phyloP scores from a whole-genome alignment of 2,329 filamentous ascomycete genomes.

The Fusarium kyushuense region DNA sequence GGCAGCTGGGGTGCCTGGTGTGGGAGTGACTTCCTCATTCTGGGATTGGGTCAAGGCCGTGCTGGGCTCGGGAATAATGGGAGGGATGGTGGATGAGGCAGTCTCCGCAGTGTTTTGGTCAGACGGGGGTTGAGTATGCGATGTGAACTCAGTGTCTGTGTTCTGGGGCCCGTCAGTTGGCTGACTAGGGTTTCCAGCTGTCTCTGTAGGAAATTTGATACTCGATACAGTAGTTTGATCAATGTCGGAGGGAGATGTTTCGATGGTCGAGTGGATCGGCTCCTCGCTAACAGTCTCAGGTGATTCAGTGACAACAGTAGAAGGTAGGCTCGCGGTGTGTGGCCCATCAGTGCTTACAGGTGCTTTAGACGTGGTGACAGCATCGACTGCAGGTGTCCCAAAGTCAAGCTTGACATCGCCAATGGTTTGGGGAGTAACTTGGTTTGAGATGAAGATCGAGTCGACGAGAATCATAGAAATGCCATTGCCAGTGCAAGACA shows the following conservation, averaged over 20 bases:
- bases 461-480: neutral
- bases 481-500: neutral
- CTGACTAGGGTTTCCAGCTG: neutral
- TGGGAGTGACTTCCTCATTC: neutral
- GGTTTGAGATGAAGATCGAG: slow-evolving; percentile 29
- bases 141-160: neutral
- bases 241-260: neutral
- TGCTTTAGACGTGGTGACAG: neutral
- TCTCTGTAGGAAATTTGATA: neutral
- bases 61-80: neutral
- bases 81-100: neutral
- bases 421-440: slow-evolving; percentile 24
- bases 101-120: neutral
- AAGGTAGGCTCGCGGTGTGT: accelerated
- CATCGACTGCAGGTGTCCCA: neutral
- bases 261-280: neutral
- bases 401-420: slow-evolving; percentile 18
- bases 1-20: neutral
- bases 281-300: neutral
- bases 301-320: neutral
- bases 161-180: neutral
- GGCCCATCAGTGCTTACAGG: neutral
- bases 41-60: neutral
- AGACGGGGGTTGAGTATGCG: neutral
- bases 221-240: neutral